Evolutionary conservation across 495 filamentous ascomycete genomes (phyloP).

Genomic region (Terfezia claveryi): DNA sequence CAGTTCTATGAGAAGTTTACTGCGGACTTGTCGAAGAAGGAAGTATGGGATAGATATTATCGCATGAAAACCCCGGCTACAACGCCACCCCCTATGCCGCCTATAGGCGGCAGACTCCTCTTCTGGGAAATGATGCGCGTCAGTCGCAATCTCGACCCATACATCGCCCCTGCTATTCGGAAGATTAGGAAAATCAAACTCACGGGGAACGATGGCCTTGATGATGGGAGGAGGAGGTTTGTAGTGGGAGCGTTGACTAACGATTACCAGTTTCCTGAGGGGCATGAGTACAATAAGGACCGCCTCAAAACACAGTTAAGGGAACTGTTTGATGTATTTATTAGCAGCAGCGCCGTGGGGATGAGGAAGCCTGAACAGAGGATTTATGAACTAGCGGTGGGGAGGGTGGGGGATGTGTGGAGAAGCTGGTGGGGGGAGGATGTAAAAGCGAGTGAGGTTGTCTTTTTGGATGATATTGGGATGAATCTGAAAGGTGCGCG

Average conservation of each 20-base stretch:
- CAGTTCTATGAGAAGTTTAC: constrained; percentile 61
- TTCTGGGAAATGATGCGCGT: constrained; percentile 86
- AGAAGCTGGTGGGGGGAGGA: constrained; percentile 22
- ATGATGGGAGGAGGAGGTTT: constrained; percentile 27
- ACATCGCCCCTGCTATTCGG: constrained; percentile 68
- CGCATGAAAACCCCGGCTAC: constrained; percentile 27
- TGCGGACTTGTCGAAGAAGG: constrained; percentile 31
- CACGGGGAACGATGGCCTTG: neutral
- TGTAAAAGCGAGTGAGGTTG: constrained; percentile 41
- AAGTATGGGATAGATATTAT: neutral
- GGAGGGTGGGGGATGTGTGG: constrained; percentile 23
- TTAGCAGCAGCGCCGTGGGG: constrained; percentile 67
- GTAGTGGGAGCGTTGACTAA: constrained; percentile 71
- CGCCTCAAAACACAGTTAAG: constrained; percentile 25
- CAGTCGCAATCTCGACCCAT: constrained; percentile 50
- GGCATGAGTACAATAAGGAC: constrained; percentile 30
- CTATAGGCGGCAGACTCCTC: constrained; percentile 54
- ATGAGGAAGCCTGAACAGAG: constrained; percentile 65
- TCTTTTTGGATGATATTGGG: constrained; percentile 93
- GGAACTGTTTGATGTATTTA: constrained; percentile 55
- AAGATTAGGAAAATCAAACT: constrained; percentile 30
- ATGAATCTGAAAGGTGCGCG: constrained; percentile 71
- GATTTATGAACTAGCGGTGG: constrained; percentile 56
- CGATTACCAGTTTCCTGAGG: constrained; percentile 58
- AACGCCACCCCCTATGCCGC: constrained; percentile 26